Conservation (phyloP, 345 rosid genomes). For the Raphanus raphanistrum region DNA sequence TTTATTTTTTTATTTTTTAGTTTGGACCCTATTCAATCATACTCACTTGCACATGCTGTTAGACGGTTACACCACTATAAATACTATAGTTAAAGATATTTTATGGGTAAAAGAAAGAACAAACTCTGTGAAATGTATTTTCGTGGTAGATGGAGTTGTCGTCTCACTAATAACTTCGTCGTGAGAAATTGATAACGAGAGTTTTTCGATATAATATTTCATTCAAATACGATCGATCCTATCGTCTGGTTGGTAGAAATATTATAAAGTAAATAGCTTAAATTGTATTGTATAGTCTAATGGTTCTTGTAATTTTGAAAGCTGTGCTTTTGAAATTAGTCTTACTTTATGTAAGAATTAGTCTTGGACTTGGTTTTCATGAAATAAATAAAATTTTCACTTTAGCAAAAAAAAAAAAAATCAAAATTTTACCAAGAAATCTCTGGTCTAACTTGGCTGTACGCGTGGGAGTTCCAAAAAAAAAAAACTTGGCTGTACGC, state of each 20-base stretch:
- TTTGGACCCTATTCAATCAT: too few species aligned
- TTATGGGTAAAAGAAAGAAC: background rate
- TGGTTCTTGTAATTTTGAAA: background rate
- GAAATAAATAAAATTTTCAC: background rate
- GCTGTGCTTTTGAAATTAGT: background rate
- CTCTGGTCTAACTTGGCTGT: background rate
- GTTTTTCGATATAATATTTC: slow-evolving; percentile 2
- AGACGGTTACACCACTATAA: background rate
- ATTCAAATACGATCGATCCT: slow-evolving; percentile 2
- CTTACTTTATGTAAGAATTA: background rate
- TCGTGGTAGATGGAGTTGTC: slow-evolving; percentile 20
- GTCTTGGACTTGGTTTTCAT: background rate
- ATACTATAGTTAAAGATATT: background rate
- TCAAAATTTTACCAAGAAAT: background rate
- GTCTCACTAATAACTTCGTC: slow-evolving; percentile 19
- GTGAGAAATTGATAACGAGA: background rate
- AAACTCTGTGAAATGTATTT: slow-evolving; percentile 6
- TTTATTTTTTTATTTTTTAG: too few species aligned
- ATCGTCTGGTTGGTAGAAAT: background rate
- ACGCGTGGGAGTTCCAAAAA: background rate
- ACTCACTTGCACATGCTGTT: too few species aligned
- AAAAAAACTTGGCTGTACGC: background rate
- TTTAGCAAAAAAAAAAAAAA: too few species aligned
- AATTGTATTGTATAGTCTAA: background rate
- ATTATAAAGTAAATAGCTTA: background rate